Evolutionary conservation across 306 rosid species (phyloP).

Genomic region (Gastrolobium villosum): DNA sequence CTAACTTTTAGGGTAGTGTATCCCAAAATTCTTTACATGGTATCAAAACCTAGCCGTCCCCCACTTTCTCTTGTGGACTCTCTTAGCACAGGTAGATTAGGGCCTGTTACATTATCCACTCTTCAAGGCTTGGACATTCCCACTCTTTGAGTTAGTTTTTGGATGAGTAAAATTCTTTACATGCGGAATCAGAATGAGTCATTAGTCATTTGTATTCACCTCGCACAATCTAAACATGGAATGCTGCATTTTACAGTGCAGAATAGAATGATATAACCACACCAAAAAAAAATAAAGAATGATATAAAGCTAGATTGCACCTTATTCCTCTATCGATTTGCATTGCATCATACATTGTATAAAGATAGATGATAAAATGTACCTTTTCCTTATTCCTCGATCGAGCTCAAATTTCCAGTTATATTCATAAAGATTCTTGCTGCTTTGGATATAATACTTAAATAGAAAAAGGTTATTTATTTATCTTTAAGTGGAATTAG

Average conservation of each 20-base stretch:
- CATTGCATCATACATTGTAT: neutral
- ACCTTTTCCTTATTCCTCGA: conserved; percentile 27
- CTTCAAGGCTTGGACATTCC: too few species aligned
- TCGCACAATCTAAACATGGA: neutral
- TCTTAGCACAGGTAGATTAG: too few species aligned
- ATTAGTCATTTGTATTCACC: too few species aligned
- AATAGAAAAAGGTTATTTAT: conserved; percentile 34
- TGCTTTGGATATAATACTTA: neutral
- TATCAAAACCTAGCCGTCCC: too few species aligned
- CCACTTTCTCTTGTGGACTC: too few species aligned
- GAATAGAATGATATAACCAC: neutral
- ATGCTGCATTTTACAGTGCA: neutral
- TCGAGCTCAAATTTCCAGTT: conserved; percentile 26
- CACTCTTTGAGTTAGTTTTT: too few species aligned
- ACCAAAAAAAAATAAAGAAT: neutral
- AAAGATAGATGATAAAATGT: neutral
- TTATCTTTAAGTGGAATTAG: conserved; percentile 23
- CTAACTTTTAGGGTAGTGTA: too few species aligned
- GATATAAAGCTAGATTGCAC: neutral
- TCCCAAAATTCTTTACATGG: too few species aligned
- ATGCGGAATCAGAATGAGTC: too few species aligned
- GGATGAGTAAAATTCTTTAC: too few species aligned
- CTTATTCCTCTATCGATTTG: conserved; percentile 28
- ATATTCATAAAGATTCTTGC: conserved; percentile 19
- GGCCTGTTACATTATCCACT: too few species aligned